Evolutionary conservation across 306 rosid species (phyloP), one percentile per base, ranked within the genome.

Genomic region (Rosa multiflora): DNA sequence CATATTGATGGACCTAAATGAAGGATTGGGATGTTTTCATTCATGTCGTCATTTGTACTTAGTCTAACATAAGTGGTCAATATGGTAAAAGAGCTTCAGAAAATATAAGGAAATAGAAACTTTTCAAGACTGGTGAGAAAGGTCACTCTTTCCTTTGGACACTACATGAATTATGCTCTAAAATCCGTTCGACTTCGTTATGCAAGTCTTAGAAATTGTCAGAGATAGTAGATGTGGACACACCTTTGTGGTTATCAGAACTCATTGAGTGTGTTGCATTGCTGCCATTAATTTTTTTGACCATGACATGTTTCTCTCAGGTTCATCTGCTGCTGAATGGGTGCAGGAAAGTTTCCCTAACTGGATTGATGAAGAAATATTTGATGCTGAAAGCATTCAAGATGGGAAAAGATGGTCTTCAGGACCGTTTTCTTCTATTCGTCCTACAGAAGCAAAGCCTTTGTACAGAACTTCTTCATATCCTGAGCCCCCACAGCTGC

Each of bases 401-500:
- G 93, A 88, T 62, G 86, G 90, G 73, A 91, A 89, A 77, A 80
- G 81, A 81, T 86, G 87, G 94, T 81, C 97, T 72, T 90, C 96
- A 5, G 96, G 88, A 52, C 94, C 90, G 29, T 87, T 82, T 84
- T 72, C 83, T 74, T 86, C 89, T 82, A 88, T 89, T 62, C 78
- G 76, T 79, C 78, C 85, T 6, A 23, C 79, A 26, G 97, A 92
- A 66, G 78, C 91, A 6, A 88, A 88, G 63, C 77, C 90, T 78
- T 76, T 95, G 89, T 88, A 88, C 83, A 89, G 98, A 87, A 87
- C 98, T 18, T 90, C 93, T 70, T 91, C 99, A 43, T 91, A 91
- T 88, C 96, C 99, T 75, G 99, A 93, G 69, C 99, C 88, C 84
- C 94, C 83, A 81, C 89, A 90, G 77, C 93, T 71, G 70, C 94